Evolutionary conservation across 2,329 filamentous ascomycete species (phyloP).

Genomic region (Beauveria varroae): DNA sequence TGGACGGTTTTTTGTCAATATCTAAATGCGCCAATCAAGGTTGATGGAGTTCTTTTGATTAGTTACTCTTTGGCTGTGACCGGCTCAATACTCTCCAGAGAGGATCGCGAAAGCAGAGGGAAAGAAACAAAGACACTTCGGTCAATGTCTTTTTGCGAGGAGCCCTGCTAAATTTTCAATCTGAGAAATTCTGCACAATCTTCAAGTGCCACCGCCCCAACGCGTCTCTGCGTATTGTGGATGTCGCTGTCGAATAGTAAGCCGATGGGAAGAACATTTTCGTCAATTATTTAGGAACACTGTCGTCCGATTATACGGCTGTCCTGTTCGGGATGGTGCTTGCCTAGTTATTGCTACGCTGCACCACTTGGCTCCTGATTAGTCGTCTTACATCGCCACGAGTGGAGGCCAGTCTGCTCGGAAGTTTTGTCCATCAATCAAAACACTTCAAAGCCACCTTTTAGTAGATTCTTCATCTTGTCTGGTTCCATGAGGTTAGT

Average conservation of each 20-base stretch:
- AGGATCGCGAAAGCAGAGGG: no score
- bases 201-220: no score
- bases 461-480: not conserved
- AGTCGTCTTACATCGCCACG: not conserved
- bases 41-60: not conserved
- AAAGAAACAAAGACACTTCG: no score
- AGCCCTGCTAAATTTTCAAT: no score
- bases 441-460: not conserved
- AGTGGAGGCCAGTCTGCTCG: not conserved
- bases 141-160: no score
- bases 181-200: no score
- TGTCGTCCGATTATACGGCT: not conserved
- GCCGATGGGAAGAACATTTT: not conserved
- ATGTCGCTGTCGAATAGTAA: no score
- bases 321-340: not conserved
- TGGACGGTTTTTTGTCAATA: not conserved
- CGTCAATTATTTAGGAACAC: not conserved
- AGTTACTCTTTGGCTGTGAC: no score
- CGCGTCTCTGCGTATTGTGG: no score
- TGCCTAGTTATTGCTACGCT: not conserved
- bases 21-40: not conserved
- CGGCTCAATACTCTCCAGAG: not conserved
- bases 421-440: conserved; percentile 7
- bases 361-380: not conserved
- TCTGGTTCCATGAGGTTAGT: not conserved